Base-by-base conservation (phyloP, 805 yeast genomes). In the Kodamaea laetipori region DNA sequence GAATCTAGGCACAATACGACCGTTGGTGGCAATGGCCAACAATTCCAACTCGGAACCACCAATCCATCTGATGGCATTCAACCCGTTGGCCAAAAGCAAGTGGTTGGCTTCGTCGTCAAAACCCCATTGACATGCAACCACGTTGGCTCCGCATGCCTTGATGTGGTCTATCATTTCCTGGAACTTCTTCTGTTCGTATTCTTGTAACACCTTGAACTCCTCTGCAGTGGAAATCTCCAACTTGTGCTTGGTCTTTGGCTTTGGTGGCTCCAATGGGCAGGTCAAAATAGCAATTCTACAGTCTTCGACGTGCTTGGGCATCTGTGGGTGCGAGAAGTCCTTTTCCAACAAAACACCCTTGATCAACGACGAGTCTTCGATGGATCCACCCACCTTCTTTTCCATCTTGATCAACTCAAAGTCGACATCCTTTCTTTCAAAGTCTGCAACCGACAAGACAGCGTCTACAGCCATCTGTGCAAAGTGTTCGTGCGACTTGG, bases 241-340 rank as follows among this genome's bases (percentile, higher is more conserved):
- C 76, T 92, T 92, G 72, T 92, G 99, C 71, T 94, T 94, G 17
- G 99, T 94, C 73, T 94, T 94, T 54, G 99, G 99, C 71, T 94
- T 94, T 57, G 99, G 99, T 31, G 99, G 99, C 74, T 94, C 99
- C 62, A 94, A 94, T 56, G 99, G 98, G 73, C 98, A 92, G 2
- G 99, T 94, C 61, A 94, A 76, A 53, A 94, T 92, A 38, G 98
- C 98, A 48, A 94, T 77, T 63, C 87, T 89, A 51, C 89, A 95
- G 64, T 90, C 85, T 40, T 66, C 61, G 36, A 92, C 77, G 42
- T 66, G 64, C 60, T 88, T 88, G 40, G 96, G 94, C 99, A 94
- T 94, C 69, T 94, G 99, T 3, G 98, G 97, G 66, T 94, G 99
- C 1, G 97, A 89, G 67, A 90, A 92, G 60, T 94, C 98, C 70